Percentiles rank a stretch among this genome's conserved stretches.
phyloP scores from a whole-genome alignment of 257 asterid species.

The Jacaranda copaia region DNA sequence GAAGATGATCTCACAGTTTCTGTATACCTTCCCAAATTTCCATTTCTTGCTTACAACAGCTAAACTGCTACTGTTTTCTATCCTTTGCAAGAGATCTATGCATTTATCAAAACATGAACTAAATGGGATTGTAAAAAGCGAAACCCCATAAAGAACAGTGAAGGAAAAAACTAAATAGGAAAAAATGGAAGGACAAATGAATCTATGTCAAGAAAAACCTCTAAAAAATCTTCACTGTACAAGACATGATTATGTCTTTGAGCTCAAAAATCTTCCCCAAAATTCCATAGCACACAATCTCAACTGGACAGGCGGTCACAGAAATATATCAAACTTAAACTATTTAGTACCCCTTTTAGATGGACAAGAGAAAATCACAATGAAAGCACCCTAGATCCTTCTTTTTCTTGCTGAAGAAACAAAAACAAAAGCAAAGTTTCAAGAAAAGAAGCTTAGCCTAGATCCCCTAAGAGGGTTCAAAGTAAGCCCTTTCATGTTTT shows the following conservation, averaged over 20 bases:
- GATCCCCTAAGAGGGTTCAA: conserved; percentile 21
- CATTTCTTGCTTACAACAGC: conserved; percentile 49
- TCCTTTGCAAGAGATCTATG: conserved; percentile 57
- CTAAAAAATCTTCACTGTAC: conserved; percentile 31
- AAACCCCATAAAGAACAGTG: conserved; percentile 38
- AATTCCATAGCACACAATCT: no score
- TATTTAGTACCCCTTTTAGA: conserved; percentile 26
- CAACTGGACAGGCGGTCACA: background rate
- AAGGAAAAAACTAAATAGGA: conserved; percentile 42
- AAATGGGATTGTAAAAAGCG: conserved; percentile 49
- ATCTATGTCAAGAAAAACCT: conserved; percentile 42
- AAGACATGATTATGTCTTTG: conserved; percentile 39
- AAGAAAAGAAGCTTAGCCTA: conserved; percentile 9
- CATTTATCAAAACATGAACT: conserved; percentile 32
- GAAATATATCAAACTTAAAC: conserved; percentile 17
- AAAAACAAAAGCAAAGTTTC: background rate
- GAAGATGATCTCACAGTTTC: conserved; percentile 56
- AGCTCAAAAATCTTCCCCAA: conserved; percentile 33
- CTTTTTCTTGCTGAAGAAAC: conserved; percentile 8
- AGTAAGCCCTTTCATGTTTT: background rate
- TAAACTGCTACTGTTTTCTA: conserved; percentile 32
- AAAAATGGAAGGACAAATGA: conserved; percentile 42
- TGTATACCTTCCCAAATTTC: conserved; percentile 45
- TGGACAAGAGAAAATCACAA: conserved; percentile 16
- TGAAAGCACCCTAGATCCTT: conserved; percentile 23